A percentile compares a stretch with the other conserved stretches of the same genome.
phyloP scores from a whole-genome alignment of 768 basidiomycete species.

The Amyloporia xantha region DNA sequence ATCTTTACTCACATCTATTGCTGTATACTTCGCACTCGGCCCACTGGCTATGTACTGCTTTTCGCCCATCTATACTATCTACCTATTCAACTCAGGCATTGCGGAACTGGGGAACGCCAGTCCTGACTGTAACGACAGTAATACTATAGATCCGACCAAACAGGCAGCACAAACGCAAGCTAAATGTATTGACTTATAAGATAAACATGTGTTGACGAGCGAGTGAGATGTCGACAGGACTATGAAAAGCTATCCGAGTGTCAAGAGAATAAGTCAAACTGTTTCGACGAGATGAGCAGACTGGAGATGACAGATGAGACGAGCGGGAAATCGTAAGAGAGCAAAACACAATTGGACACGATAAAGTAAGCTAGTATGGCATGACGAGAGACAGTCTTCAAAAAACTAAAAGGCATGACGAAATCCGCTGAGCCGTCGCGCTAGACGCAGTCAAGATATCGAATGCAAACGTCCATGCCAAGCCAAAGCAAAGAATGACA shows the following conservation, averaged over 20 bases:
- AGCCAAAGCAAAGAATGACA: constrained; percentile 4
- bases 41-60: background rate
- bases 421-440: background rate
- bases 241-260: constrained; percentile 22
- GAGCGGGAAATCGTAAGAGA: constrained; percentile 12
- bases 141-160: background rate
- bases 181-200: constrained; percentile 23
- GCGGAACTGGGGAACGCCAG: no score
- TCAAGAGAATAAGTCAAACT: constrained; percentile 32
- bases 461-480: constrained; percentile 6
- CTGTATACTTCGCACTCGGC: background rate
- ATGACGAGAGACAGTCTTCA: background rate
- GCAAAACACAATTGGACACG: constrained; percentile 9
- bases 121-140: no score
- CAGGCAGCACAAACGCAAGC: constrained; percentile 7
- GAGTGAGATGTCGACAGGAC: constrained; percentile 16
- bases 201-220: constrained; percentile 26
- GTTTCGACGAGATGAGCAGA: constrained; percentile 23
- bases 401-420: background rate
- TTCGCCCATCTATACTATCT: background rate
- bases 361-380: background rate
- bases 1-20: no score
- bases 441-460: background rate
- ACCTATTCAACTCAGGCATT: no score
- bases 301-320: constrained; percentile 11